Conservation (phyloP, 208 protist species). For the Leishmania tropica region DNA sequence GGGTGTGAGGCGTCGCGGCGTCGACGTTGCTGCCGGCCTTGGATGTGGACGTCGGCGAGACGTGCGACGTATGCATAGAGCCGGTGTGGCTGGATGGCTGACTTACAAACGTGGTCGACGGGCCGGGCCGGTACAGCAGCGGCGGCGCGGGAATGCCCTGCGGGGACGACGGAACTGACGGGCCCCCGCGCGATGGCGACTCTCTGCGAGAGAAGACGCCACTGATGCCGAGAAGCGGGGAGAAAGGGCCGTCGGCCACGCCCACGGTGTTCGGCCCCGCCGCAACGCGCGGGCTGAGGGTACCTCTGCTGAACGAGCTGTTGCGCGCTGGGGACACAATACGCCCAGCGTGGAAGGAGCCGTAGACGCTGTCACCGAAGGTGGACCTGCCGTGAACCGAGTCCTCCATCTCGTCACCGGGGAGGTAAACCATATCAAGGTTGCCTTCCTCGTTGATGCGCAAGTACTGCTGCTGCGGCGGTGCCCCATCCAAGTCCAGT, state of each 20-base stretch:
- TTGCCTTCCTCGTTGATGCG: slow-evolving; percentile 84
- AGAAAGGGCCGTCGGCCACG: slow-evolving; percentile 25
- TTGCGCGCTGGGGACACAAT: slow-evolving; percentile 43
- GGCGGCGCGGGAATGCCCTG: slow-evolving; percentile 35
- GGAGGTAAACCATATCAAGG: slow-evolving; percentile 70
- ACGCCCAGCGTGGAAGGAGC: slow-evolving; percentile 34
- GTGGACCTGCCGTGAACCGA: slow-evolving; percentile 31
- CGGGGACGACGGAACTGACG: slow-evolving; percentile 22
- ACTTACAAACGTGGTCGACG: slow-evolving; percentile 4
- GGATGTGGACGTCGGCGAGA: slow-evolving; percentile 22
- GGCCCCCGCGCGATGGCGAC: slow-evolving; percentile 48
- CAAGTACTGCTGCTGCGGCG: slow-evolving; percentile 70
- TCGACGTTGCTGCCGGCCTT: slow-evolving; percentile 28
- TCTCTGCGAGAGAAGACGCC: slow-evolving; percentile 43
- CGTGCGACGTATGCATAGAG: slow-evolving; percentile 25
- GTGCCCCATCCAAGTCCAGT: slow-evolving; percentile 29
- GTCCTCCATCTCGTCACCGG: slow-evolving; percentile 69
- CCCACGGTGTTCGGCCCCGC: slow-evolving; percentile 5
- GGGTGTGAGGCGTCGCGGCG: slow-evolving; percentile 23
- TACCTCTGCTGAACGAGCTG: slow-evolving; percentile 47
- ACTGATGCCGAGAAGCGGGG: slow-evolving; percentile 30
- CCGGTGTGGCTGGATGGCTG: slow-evolving; percentile 17
- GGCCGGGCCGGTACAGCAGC: slow-evolving; percentile 21
- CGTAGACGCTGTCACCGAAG: slow-evolving; percentile 45
- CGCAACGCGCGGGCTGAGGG: slow-evolving; percentile 27